These are phyloP conservation scores for Metschnikowia continentalis DNA, from an alignment of 805 yeast genomes.

Conservation along the genomic window DNA sequence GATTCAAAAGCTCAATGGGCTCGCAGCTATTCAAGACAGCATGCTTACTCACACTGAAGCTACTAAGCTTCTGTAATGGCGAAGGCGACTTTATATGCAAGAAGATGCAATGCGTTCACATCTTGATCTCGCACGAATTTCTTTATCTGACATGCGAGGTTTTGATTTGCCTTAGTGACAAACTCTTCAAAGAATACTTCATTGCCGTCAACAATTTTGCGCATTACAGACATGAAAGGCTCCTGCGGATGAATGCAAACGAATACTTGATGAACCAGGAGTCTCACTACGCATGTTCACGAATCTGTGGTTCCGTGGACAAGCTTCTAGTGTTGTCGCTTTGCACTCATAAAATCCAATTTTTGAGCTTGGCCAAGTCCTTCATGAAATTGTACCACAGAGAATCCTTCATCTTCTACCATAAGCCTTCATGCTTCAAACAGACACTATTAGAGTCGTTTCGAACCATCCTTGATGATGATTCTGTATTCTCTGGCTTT, in stretches of 20 bases:
- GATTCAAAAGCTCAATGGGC: conserved; percentile 8
- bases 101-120: conserved; percentile 12
- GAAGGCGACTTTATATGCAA: conserved; percentile 8
- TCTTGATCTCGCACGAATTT: conserved; percentile 26
- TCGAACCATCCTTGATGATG: conserved; percentile 38
- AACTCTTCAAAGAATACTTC: conserved; percentile 35
- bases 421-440: conserved; percentile 8
- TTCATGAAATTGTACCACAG: conserved; percentile 31
- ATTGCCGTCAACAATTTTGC: conserved; percentile 33
- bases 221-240: conserved; percentile 22
- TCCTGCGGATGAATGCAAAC: conserved; percentile 12
- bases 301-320: conserved; percentile 42
- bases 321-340: conserved; percentile 49
- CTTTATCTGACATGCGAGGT: conserved; percentile 34
- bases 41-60: conserved; percentile 27
- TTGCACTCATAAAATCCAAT: conserved; percentile 48
- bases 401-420: conserved; percentile 13
- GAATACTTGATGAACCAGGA: conserved; percentile 8
- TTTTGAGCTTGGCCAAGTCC: conserved; percentile 43
- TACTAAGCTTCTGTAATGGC: conserved; percentile 19
- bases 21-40: conserved; percentile 30
- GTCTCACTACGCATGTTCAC: conserved; percentile 15
- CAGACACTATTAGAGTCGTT: conserved; percentile 28
- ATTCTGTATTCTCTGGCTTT: conserved; percentile 58
- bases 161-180: conserved; percentile 29